Percentiles rank a stretch among this genome's conserved stretches.
phyloP scores from a whole-genome alignment of 768 basidiomycete genomes.

The Trichaptum fuscoviolaceum region DNA sequence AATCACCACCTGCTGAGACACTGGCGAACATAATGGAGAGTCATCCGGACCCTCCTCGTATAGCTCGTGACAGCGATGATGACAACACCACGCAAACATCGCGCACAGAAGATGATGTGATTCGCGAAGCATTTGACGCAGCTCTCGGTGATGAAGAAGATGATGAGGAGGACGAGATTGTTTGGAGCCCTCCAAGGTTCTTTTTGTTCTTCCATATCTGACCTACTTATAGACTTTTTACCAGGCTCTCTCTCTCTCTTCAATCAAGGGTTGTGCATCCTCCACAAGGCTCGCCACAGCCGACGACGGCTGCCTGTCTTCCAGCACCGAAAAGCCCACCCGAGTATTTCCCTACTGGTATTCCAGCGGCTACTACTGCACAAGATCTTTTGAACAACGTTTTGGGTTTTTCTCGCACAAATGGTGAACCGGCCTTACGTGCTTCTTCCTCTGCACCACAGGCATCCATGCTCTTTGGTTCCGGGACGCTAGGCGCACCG shows the following conservation, averaged over 20 bases:
- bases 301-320: conserved; percentile 6
- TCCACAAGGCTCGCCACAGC: conserved; percentile 7
- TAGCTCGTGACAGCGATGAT: conserved; percentile 40
- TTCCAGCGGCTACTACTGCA: conserved; percentile 49
- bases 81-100: conserved; percentile 63
- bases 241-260: conserved; percentile 6
- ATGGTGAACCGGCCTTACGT: neutral
- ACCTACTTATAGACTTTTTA: conserved; percentile 16
- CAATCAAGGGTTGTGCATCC: conserved; percentile 1
- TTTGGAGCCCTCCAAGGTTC: conserved; percentile 63
- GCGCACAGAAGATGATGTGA: conserved; percentile 77
- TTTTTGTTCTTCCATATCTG: conserved; percentile 12
- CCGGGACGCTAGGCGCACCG: neutral
- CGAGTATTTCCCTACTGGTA: conserved; percentile 11
- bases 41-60: conserved; percentile 12
- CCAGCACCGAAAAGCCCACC: neutral
- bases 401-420: conserved; percentile 24
- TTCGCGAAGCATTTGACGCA: conserved; percentile 61
- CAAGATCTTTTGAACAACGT: conserved; percentile 61
- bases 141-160: conserved; percentile 40
- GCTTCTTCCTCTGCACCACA: neutral
- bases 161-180: conserved; percentile 67
- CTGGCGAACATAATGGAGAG: conserved; percentile 1
- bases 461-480: conserved; percentile 1
- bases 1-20: neutral